Conservation (phyloP, 345 rosid species). For the Gossypioides kirkii region DNA sequence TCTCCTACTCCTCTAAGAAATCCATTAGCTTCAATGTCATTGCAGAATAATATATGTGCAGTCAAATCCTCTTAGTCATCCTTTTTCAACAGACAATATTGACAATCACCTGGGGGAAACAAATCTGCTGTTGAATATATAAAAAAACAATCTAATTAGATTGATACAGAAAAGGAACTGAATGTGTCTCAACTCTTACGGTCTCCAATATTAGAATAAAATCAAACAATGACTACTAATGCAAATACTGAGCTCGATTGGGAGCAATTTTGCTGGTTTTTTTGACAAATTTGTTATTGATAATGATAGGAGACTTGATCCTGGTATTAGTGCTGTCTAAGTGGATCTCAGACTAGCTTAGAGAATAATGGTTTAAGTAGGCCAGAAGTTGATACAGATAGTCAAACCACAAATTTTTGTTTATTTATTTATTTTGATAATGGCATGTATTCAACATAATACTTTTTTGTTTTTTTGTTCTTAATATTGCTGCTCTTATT, state of each 20-base stretch:
- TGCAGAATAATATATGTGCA: conserved; percentile 31
- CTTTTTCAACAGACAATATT: conserved; percentile 39
- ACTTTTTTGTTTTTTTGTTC: too few species aligned
- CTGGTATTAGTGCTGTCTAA: conserved; percentile 22
- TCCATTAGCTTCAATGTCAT: conserved; percentile 39
- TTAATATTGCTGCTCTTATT: too few species aligned
- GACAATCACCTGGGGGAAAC: conserved; percentile 30
- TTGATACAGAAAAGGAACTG: conserved; percentile 27
- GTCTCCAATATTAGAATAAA: conserved; percentile 30
- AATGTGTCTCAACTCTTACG: conserved; percentile 18
- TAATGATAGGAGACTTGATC: conserved; percentile 22
- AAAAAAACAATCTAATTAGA: conserved; percentile 30
- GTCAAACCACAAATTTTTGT: too few species aligned
- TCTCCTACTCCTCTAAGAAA: conserved; percentile 48
- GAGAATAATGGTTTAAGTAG: conserved; percentile 20
- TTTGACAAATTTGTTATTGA: conserved; percentile 24
- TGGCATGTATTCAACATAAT: too few species aligned
- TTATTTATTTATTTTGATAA: too few species aligned
- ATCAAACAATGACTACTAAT: conserved; percentile 21
- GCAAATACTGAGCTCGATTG: conserved; percentile 24
- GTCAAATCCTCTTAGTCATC: conserved; percentile 30
- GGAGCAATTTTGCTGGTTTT: conserved; percentile 24
- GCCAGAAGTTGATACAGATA: conserved; percentile 25
- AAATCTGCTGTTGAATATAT: conserved; percentile 13
- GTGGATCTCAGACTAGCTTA: conserved; percentile 23